phyloP scores from a whole-genome alignment of 768 basidiomycete species.

The Amanita pallidorosea region DNA sequence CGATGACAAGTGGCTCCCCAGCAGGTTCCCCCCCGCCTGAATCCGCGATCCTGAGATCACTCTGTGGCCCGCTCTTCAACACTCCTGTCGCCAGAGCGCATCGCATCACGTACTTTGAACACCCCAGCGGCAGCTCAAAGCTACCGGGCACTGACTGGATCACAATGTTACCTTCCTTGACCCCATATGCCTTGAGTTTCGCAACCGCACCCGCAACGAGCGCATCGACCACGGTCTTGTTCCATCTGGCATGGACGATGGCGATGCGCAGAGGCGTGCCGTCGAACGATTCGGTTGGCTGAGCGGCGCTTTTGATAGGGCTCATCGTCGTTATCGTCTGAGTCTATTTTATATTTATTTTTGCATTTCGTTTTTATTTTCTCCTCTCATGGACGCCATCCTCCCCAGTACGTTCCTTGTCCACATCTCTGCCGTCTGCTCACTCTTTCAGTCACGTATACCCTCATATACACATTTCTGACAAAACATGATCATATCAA shows the following conservation, averaged over 20 bases:
- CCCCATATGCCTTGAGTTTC: constrained; percentile 78
- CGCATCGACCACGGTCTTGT: constrained; percentile 76
- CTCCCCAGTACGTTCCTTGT: constrained; percentile 25
- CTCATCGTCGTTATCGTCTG: constrained; percentile 34
- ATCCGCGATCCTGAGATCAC: constrained; percentile 82
- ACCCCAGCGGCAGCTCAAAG: constrained; percentile 88
- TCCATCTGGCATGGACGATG: constrained; percentile 97
- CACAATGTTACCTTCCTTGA: constrained; percentile 84
- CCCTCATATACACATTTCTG: constrained; percentile 67
- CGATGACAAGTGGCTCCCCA: constrained; percentile 30
- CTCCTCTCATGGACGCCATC: constrained; percentile 25
- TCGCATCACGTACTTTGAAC: constrained; percentile 53
- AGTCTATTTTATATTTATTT: constrained; percentile 14
- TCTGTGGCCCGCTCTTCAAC: constrained; percentile 27
- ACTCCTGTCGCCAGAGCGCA: constrained; percentile 1
- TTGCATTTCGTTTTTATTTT: background rate
- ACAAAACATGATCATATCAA: constrained; percentile 53
- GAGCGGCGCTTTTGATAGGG: constrained; percentile 71
- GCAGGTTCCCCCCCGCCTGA: constrained; percentile 61
- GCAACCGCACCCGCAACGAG: constrained; percentile 70
- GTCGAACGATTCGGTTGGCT: constrained; percentile 54
- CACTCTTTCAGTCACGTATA: constrained; percentile 50
- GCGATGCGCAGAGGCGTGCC: constrained; percentile 77
- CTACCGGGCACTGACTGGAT: constrained; percentile 90
- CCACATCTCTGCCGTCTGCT: background rate